phyloP scores from a whole-genome alignment of 805 yeast species.

The Starmerella ratchasimensis region DNA sequence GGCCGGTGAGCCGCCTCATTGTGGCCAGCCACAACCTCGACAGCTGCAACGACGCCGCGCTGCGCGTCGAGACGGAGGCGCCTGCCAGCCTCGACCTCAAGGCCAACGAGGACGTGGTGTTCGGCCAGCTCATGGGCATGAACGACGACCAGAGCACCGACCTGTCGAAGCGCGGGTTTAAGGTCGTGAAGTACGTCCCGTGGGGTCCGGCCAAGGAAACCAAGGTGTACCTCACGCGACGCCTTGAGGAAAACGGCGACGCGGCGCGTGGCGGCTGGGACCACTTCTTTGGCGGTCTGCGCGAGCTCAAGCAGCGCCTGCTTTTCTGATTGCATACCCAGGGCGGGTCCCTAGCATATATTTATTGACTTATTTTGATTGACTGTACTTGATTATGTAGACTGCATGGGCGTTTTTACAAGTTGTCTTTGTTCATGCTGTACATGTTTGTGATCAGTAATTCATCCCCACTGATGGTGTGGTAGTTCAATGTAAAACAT shows the following conservation, averaged over 20 bases:
- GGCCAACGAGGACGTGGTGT: constrained; percentile 38
- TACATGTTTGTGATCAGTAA: too few species aligned
- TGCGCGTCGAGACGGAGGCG: constrained; percentile 32
- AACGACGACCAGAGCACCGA: constrained; percentile 78
- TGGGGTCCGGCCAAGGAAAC: constrained; percentile 97
- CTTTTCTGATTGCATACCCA: not conserved
- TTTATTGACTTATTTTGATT: not conserved
- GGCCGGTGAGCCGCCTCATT: constrained; percentile 37
- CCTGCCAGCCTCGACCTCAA: constrained; percentile 21
- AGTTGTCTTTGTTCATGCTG: not conserved
- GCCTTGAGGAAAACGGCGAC: constrained; percentile 91
- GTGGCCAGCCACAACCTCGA: constrained; percentile 82
- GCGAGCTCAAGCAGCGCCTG: constrained; percentile 15
- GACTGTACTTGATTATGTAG: constrained; percentile 1
- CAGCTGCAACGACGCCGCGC: constrained; percentile 62
- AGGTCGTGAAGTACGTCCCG: constrained; percentile 85
- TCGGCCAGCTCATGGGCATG: constrained; percentile 92
- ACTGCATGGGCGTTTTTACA: not conserved
- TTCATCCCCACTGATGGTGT: too few species aligned
- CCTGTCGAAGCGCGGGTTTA: constrained; percentile 49
- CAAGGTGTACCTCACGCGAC: constrained; percentile 72
- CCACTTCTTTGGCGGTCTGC: constrained; percentile 16
- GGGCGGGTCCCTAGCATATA: not conserved
- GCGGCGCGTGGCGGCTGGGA: constrained; percentile 24
- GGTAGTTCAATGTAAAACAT: too few species aligned